Evolutionary conservation across 1,139 yeast species (phyloP).

Genomic region (Candida labiduridarum): DNA sequence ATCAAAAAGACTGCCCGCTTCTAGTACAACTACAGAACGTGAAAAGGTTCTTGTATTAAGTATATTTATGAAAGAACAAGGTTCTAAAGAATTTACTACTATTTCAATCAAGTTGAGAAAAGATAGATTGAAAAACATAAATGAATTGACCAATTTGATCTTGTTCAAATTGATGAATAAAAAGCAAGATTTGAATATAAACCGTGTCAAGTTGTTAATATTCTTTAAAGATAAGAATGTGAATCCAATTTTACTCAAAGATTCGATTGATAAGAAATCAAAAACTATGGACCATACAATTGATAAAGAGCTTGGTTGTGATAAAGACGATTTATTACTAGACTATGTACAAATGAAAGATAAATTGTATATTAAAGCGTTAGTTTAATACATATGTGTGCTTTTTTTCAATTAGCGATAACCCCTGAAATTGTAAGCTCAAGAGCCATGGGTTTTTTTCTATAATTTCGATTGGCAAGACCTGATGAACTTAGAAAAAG

Average conservation of each 20-base stretch:
- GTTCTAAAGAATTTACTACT: not conserved
- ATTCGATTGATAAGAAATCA: slow-evolving; percentile 5
- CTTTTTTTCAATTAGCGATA: no score
- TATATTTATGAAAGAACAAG: slow-evolving; percentile 4
- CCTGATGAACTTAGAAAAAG: slow-evolving; percentile 47
- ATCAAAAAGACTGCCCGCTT: not conserved
- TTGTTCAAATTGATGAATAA: slow-evolving; percentile 22
- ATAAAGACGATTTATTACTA: slow-evolving; percentile 23
- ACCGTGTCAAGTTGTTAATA: slow-evolving; percentile 23
- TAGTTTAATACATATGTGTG: slow-evolving; percentile 8
- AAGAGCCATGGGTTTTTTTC: slow-evolving; percentile 78
- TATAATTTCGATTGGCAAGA: slow-evolving; percentile 77
- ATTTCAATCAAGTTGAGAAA: slow-evolving; percentile 29
- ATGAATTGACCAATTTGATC: slow-evolving; percentile 31
- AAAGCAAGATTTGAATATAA: slow-evolving; percentile 18
- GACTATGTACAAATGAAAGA: slow-evolving; percentile 32
- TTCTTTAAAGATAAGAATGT: slow-evolving; percentile 27
- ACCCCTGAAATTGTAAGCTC: slow-evolving; percentile 27
- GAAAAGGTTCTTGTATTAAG: slow-evolving; percentile 6
- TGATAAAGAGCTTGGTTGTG: slow-evolving; percentile 6
- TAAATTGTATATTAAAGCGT: slow-evolving; percentile 28
- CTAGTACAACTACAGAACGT: not conserved
- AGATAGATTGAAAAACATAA: slow-evolving; percentile 25
- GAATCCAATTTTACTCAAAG: slow-evolving; percentile 29
- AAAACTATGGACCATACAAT: not conserved